Conservation (phyloP, 345 rosid genomes). For the Salix viminalis region DNA sequence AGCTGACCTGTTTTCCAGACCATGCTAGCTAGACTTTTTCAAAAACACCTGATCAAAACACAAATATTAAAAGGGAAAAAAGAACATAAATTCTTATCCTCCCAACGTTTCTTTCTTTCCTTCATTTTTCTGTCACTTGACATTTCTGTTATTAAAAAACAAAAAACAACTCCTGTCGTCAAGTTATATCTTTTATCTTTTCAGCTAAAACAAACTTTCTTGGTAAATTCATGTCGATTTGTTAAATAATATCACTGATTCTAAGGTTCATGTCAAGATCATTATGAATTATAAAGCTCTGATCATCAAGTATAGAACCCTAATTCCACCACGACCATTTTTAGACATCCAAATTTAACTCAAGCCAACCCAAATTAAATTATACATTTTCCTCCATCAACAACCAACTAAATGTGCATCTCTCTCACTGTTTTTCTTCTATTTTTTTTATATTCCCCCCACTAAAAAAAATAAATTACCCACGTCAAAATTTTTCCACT, state of each 20-base stretch:
- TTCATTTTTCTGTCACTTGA: not conserved
- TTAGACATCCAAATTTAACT: too few relatives aligned
- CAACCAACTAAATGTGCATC: not conserved
- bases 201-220: not conserved
- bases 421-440: not conserved
- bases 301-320: not conserved
- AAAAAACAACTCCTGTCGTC: not conserved
- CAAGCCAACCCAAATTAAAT: not conserved
- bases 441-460: not conserved
- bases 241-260: not conserved
- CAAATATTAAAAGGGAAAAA: not conserved
- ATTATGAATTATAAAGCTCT: not conserved
- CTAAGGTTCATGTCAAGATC: not conserved
- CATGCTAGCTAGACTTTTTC: not conserved
- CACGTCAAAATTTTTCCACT: not conserved
- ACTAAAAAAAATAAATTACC: not conserved
- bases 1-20: not conserved
- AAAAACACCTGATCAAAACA: not conserved
- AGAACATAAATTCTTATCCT: not conserved
- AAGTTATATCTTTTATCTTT: not conserved
- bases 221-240: not conserved
- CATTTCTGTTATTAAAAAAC: not conserved
- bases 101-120: not conserved
- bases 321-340: not conserved
- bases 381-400: not conserved